Percentiles rank a stretch among this genome's conserved stretches.
These are phyloP conservation scores for Kuraishia floccosa DNA, from an alignment of 805 yeast species.

Conservation along the genomic window DNA sequence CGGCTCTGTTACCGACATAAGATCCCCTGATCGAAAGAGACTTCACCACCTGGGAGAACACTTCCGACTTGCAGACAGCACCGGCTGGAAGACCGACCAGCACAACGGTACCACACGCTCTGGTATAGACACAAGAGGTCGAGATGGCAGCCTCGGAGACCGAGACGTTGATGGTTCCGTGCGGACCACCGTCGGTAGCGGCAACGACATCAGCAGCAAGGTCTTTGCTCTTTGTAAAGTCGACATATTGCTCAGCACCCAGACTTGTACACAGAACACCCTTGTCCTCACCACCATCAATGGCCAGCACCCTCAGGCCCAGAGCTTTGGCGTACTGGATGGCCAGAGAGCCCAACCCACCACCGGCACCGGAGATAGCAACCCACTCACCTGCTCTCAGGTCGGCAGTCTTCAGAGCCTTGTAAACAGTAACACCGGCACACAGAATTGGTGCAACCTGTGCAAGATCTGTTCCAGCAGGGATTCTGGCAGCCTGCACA, in stretches of 20 bases:
- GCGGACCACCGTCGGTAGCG: conserved; percentile 39
- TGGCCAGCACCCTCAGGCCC: conserved; percentile 62
- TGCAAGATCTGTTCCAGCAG: conserved; percentile 34
- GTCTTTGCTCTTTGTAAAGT: conserved; percentile 28
- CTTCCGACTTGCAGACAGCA: conserved; percentile 39
- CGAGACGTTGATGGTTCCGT: conserved; percentile 41
- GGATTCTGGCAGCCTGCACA: conserved; percentile 36
- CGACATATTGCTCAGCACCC: conserved; percentile 37
- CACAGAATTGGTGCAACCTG: conserved; percentile 36
- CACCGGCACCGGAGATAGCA: conserved; percentile 70
- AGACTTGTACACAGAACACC: conserved; percentile 24
- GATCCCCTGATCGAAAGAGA: conserved; percentile 45
- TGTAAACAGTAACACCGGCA: conserved; percentile 44
- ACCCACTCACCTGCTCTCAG: conserved; percentile 60
- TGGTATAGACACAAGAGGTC: conserved; percentile 27
- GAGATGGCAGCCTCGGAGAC: conserved; percentile 37
- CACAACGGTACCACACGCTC: conserved; percentile 47
- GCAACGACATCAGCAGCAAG: conserved; percentile 25
- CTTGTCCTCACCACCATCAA: conserved; percentile 51
- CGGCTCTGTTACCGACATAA: conserved; percentile 52
- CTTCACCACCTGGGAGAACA: conserved; percentile 43
- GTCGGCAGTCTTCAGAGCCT: conserved; percentile 38
- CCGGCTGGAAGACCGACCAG: conserved; percentile 55
- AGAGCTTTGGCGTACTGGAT: conserved; percentile 67
- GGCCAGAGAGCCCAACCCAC: conserved; percentile 72